Conservation (phyloP, 208 protist genomes). For the Crithidia fasciculata region DNA sequence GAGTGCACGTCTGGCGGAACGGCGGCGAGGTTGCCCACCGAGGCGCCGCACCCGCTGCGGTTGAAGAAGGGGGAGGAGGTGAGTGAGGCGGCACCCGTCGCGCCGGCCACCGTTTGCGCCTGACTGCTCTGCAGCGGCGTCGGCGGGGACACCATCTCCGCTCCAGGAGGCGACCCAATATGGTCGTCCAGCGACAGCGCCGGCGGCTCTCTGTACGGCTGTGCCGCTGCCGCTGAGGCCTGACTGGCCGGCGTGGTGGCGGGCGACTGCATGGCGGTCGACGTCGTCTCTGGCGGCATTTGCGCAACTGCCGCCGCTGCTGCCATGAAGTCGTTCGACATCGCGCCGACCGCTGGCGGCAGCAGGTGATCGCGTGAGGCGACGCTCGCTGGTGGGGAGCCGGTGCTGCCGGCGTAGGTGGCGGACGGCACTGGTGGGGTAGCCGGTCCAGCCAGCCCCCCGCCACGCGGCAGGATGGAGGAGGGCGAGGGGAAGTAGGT, state of each 20-base stretch:
- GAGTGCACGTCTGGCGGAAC: not conserved
- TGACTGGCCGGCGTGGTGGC: slow-evolving; percentile 3
- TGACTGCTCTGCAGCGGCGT: too few species aligned
- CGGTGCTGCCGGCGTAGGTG: not conserved
- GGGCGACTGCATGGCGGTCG: slow-evolving; percentile 17
- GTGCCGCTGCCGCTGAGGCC: not conserved
- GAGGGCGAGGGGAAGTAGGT: slow-evolving; percentile 10
- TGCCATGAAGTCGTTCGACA: slow-evolving; percentile 14
- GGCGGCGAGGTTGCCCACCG: not conserved
- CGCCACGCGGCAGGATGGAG: not conserved
- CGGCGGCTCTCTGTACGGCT: not conserved
- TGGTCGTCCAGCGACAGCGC: not conserved
- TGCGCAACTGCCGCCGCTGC: not conserved
- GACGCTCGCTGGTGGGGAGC: slow-evolving; percentile 1
- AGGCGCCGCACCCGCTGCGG: not conserved
- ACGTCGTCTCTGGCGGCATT: slow-evolving; percentile 13
- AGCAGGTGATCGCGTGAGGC: slow-evolving; percentile 14
- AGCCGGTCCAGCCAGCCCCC: not conserved
- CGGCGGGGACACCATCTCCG: too few species aligned
- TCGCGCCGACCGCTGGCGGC: slow-evolving; percentile 1
- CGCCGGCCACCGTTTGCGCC: not conserved
- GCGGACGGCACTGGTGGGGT: not conserved
- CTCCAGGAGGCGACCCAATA: not conserved
- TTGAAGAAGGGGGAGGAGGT: not conserved
- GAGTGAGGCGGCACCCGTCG: not conserved